These are phyloP conservation scores for Cystobasidium pallidum DNA, from an alignment of 1,284 basidiomycete genomes.

Conservation along the genomic window DNA sequence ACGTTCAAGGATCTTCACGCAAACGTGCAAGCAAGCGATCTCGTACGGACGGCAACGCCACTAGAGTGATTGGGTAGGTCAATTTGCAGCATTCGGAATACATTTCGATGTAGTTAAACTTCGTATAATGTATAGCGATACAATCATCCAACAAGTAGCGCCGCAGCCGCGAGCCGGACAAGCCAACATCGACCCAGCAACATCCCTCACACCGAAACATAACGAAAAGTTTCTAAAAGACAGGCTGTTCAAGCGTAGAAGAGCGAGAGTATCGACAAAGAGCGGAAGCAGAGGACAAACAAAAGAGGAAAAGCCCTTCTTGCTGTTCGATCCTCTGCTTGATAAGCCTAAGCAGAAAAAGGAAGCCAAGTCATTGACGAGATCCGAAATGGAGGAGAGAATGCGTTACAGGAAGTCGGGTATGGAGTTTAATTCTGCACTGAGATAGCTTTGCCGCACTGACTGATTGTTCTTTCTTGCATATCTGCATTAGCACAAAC, in stretches of 20 bases:
- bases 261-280: neutral
- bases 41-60: neutral
- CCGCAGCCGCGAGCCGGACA: neutral
- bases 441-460: neutral
- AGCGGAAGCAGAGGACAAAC: neutral
- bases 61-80: constrained; percentile 24
- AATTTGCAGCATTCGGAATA: neutral
- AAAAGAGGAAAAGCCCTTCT: constrained; percentile 30
- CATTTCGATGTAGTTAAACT: too few relatives aligned
- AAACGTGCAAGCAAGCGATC: neutral
- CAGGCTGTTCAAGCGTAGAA: constrained; percentile 36
- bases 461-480: neutral
- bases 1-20: neutral
- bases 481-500: constrained; percentile 3
- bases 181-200: constrained; percentile 21
- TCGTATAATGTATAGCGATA: constrained; percentile 20
- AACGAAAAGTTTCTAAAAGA: constrained; percentile 28
- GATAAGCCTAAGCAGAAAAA: constrained; percentile 17
- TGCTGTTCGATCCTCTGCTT: constrained; percentile 43
- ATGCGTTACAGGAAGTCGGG: constrained; percentile 25
- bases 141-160: constrained; percentile 26
- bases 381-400: constrained; percentile 22
- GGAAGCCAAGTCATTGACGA: constrained; percentile 12
- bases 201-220: constrained; percentile 19
- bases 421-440: neutral